These are phyloP conservation scores for Arbutus unedo DNA, from an alignment of 148 eudicot species.

Conservation along the genomic window DNA sequence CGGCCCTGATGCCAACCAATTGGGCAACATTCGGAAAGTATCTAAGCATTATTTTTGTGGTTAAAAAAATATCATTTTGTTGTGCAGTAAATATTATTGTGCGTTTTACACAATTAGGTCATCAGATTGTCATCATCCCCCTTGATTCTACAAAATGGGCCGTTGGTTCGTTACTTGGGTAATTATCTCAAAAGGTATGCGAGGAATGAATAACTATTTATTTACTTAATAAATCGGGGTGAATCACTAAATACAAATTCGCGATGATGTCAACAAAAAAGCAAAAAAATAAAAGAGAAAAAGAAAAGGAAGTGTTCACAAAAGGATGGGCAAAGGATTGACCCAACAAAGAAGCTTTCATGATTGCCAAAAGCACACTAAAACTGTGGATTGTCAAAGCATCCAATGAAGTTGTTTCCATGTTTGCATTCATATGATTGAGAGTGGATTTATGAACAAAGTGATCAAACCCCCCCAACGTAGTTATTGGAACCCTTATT, in stretches of 20 bases:
- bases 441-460: slow-evolving; percentile 5
- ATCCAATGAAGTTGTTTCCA: slow-evolving; percentile 8
- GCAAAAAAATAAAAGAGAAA: not conserved
- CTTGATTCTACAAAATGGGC: no score
- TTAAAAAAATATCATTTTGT: no score
- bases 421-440: slow-evolving; percentile 10
- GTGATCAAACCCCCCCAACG: not conserved
- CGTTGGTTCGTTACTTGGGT: no score
- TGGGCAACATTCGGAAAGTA: no score
- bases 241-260: not conserved
- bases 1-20: no score
- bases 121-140: no score
- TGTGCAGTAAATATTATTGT: no score
- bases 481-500: not conserved
- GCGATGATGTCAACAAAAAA: not conserved
- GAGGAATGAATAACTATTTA: not conserved
- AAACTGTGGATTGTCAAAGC: slow-evolving; percentile 1
- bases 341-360: slow-evolving; percentile 12
- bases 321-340: not conserved
- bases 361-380: not conserved
- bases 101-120: no score
- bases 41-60: no score
- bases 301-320: not conserved
- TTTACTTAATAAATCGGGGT: not conserved
- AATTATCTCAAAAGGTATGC: not conserved